phyloP scores from a whole-genome alignment of 305 asterid species.

The Rubia peregrina region DNA sequence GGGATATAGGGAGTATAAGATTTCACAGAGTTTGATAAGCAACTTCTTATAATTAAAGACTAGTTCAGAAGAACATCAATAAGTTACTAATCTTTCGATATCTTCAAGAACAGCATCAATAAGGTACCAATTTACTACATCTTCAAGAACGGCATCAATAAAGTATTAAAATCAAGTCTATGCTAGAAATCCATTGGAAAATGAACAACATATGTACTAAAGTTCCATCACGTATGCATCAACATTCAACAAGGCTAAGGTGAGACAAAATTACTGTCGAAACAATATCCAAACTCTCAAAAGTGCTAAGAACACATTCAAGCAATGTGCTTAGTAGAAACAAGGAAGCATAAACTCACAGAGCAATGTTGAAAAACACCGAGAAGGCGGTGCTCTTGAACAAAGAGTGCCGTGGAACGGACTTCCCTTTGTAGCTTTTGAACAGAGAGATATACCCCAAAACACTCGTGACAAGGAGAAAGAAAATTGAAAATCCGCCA shows the following conservation, averaged over 20 bases:
- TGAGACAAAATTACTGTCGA: not conserved
- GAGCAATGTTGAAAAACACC: constrained; percentile 50
- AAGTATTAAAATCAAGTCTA: too few species aligned
- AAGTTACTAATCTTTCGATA: not conserved
- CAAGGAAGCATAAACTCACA: constrained; percentile 43
- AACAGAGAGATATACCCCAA: constrained; percentile 53
- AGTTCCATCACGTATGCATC: not conserved
- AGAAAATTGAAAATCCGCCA: constrained; percentile 50
- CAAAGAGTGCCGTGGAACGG: constrained; percentile 59
- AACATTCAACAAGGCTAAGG: not conserved
- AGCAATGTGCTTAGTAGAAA: not conserved
- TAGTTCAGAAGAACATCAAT: not conserved
- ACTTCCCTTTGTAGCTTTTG: constrained; percentile 64
- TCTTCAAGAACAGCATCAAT: not conserved
- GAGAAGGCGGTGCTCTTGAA: constrained; percentile 48
- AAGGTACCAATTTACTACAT: too few species aligned
- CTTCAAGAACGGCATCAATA: not conserved
- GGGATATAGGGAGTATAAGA: too few species aligned
- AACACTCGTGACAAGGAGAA: constrained; percentile 37
- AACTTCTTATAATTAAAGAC: not conserved
- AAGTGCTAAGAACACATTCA: not conserved
- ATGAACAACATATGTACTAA: too few species aligned
- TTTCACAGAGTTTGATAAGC: not conserved
- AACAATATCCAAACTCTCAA: not conserved
- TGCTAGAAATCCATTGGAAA: too few species aligned